phyloP scores from a whole-genome alignment of 352 stramenopile genomes.

The Phytophthora boehmeriae region DNA sequence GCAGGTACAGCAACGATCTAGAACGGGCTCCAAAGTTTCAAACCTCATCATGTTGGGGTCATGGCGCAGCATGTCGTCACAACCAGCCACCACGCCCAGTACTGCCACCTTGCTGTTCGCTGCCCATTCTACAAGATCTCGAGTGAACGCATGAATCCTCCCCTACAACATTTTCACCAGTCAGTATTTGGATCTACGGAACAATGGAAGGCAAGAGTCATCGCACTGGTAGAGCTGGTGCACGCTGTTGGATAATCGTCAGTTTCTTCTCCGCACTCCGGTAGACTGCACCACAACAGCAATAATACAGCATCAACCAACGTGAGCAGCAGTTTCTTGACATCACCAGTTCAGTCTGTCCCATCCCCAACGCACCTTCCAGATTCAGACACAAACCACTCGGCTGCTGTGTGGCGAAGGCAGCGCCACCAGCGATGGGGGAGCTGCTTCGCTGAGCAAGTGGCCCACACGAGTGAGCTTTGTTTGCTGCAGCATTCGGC shows the following conservation, averaged over 20 bases:
- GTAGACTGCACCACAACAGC: conserved; percentile 53
- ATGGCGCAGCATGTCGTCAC: conserved; percentile 84
- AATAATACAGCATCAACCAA: conserved; percentile 5
- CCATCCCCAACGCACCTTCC: conserved; percentile 47
- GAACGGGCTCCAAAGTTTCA: conserved; percentile 19
- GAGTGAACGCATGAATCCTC: conserved; percentile 49
- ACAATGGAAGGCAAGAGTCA: not conserved
- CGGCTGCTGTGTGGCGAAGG: conserved; percentile 50
- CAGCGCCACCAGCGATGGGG: conserved; percentile 66
- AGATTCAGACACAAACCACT: conserved; percentile 76
- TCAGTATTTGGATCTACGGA: not conserved
- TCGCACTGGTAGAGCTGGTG: conserved; percentile 50
- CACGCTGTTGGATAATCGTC: conserved; percentile 81
- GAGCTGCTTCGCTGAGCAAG: conserved; percentile 62
- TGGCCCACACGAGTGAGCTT: conserved; percentile 55
- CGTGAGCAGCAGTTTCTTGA: not conserved
- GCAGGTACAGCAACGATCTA: not conserved
- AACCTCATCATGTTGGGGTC: conserved; percentile 77
- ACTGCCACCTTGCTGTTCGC: conserved; percentile 41
- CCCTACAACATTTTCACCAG: conserved; percentile 39
- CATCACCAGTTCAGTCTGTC: not conserved
- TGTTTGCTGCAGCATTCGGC: conserved; percentile 34
- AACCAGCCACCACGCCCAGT: conserved; percentile 65
- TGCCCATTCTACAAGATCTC: conserved; percentile 68
- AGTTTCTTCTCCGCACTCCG: conserved; percentile 64